Evolutionary conservation across 495 filamentous ascomycete species (phyloP).

Genomic region (Antarctomyces pellizariae): DNA sequence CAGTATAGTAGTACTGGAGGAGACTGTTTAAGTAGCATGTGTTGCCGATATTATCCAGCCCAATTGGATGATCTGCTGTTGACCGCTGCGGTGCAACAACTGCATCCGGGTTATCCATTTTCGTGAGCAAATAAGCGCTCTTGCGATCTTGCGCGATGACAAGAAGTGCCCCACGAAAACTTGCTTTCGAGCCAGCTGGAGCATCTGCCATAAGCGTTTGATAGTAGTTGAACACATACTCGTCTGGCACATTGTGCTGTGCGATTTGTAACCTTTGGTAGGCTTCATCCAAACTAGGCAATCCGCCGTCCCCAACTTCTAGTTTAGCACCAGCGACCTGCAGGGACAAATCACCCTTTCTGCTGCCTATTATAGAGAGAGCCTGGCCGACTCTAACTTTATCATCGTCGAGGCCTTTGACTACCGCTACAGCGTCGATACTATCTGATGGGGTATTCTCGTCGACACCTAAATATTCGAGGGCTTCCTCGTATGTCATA

Average conservation of each 20-base stretch:
- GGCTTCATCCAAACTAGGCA: slow-evolving; percentile 9
- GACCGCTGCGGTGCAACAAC: slow-evolving; percentile 4
- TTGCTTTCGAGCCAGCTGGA: slow-evolving; percentile 10
- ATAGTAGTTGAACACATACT: slow-evolving; percentile 10
- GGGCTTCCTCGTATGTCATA: slow-evolving; percentile 10
- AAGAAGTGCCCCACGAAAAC: slow-evolving; percentile 10
- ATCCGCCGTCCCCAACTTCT: slow-evolving; percentile 5
- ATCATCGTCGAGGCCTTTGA: slow-evolving; percentile 8
- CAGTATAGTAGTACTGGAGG: slow-evolving; percentile 82
- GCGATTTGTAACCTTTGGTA: slow-evolving; percentile 11
- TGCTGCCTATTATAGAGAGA: slow-evolving; percentile 8
- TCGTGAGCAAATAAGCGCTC: slow-evolving; percentile 10
- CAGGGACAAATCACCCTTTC: slow-evolving; percentile 6
- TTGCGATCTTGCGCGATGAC: slow-evolving; percentile 10
- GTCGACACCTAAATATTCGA: slow-evolving; percentile 9
- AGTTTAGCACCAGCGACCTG: slow-evolving; percentile 6
- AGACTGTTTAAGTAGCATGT: slow-evolving; percentile 97
- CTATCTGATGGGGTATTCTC: slow-evolving; percentile 10
- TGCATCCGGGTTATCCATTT: slow-evolving; percentile 12
- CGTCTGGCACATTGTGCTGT: slow-evolving; percentile 6
- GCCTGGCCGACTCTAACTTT: slow-evolving; percentile 9
- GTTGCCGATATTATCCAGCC: slow-evolving; percentile 80
- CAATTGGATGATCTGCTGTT: slow-evolving; percentile 39
- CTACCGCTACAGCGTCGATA: slow-evolving; percentile 10
- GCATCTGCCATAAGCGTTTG: slow-evolving; percentile 6